Evolutionary conservation across 1,139 yeast species (phyloP).

Genomic region (Zygosaccharomyces pseudobailii): DNA sequence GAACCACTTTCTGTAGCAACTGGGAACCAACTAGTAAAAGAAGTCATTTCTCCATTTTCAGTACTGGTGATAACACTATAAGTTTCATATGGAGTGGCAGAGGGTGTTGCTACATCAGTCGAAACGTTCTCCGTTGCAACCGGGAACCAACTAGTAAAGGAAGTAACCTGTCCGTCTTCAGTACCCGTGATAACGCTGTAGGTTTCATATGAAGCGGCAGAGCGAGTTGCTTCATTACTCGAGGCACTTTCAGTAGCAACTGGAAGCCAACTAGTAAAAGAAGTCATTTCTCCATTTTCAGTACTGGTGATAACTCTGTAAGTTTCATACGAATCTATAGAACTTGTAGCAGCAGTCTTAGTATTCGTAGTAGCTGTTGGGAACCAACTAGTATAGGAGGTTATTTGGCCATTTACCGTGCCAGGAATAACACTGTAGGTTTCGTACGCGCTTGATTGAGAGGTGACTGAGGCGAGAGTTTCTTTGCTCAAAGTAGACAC

Average conservation of each 20-base stretch:
- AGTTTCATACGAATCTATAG: slow-evolving; percentile 5
- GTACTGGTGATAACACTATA: slow-evolving; percentile 8
- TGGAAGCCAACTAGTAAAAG: slow-evolving; percentile 9
- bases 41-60: slow-evolving; percentile 5
- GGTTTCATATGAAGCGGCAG: slow-evolving; percentile 7
- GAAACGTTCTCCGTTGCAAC: slow-evolving; percentile 1
- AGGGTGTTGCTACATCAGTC: slow-evolving; percentile 3
- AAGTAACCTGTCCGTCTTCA: slow-evolving; percentile 10
- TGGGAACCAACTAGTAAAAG: slow-evolving; percentile 10
- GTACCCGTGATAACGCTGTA: slow-evolving; percentile 18
- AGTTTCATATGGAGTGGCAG: slow-evolving; percentile 6
- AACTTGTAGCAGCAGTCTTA: slow-evolving; percentile 2
- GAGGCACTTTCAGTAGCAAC: slow-evolving; percentile 5
- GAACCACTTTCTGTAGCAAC: slow-evolving; percentile 7
- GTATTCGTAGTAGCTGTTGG: slow-evolving; percentile 8
- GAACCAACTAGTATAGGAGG: slow-evolving; percentile 9
- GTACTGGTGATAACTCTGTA: slow-evolving; percentile 9
- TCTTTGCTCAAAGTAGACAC: slow-evolving; percentile 2
- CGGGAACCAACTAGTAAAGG: slow-evolving; percentile 16
- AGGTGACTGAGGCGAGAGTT: not conserved
- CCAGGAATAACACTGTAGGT: slow-evolving; percentile 10
- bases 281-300: slow-evolving; percentile 5
- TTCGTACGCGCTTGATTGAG: not conserved
- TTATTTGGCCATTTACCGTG: slow-evolving; percentile 6
- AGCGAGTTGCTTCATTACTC: slow-evolving; percentile 1